Evolutionary conservation across 176 grass and related monocot genomes (phyloP).

Genomic region (Lolium multiflorum): DNA sequence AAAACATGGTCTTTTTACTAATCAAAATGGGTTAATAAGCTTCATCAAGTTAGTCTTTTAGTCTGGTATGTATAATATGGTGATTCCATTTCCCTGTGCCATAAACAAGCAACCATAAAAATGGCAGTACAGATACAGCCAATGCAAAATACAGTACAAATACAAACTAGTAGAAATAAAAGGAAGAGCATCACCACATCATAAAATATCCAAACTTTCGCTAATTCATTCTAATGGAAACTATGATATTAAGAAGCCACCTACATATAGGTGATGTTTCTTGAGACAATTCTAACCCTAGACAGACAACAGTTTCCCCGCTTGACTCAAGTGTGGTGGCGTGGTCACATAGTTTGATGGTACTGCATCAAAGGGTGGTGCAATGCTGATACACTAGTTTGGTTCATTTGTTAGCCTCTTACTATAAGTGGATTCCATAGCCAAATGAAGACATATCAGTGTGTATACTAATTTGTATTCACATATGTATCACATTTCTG

Average conservation of each 20-base stretch:
- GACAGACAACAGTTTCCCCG: neutral
- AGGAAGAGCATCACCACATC: neutral
- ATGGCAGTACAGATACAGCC: neutral
- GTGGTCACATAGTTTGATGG: neutral
- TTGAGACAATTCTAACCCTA: slow-evolving; percentile 3
- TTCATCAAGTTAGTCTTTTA: neutral
- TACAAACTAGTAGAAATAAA: slow-evolving; percentile 10
- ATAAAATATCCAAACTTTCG: slow-evolving; percentile 23
- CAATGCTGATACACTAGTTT: slow-evolving; percentile 4
- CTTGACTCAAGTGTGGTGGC: slow-evolving; percentile 6
- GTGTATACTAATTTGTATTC: neutral
- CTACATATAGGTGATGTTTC: neutral
- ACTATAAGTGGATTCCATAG: neutral
- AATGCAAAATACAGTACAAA: slow-evolving; percentile 23
- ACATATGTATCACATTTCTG: neutral
- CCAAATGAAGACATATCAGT: slow-evolving; percentile 14
- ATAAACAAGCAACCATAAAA: slow-evolving; percentile 22
- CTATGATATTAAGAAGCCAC: neutral
- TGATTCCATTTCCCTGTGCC: neutral
- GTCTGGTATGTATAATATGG: slow-evolving; percentile 2
- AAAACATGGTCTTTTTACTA: neutral
- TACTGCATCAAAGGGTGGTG: neutral
- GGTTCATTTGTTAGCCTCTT: neutral
- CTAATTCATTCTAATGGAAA: neutral
- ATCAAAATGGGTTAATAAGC: slow-evolving; percentile 9